These are phyloP conservation scores for Trichoderma guizhouense DNA, from an alignment of 2,329 filamentous ascomycete species.

Conservation along the genomic window DNA sequence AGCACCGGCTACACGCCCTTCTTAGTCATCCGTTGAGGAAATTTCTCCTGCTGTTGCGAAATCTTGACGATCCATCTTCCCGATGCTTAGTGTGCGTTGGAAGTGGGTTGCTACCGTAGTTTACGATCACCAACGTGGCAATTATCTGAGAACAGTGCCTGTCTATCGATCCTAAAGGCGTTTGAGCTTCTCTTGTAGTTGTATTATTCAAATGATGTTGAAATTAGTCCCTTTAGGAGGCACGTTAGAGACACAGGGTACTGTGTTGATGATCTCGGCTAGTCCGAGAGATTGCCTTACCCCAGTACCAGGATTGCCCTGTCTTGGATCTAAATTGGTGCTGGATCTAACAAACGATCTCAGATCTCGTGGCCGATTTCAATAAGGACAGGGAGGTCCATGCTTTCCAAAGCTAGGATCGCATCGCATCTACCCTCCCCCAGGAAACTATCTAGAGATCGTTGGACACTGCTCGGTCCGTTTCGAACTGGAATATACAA, in stretches of 20 bases:
- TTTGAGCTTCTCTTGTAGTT: neutral
- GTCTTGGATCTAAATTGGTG: neutral
- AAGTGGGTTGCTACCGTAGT: neutral
- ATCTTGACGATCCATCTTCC: conserved; percentile 11
- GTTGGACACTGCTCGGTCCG: neutral
- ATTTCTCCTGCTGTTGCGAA: conserved; percentile 5
- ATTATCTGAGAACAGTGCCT: neutral
- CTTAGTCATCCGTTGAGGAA: conserved; percentile 6
- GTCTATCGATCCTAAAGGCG: neutral
- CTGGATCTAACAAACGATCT: conserved; percentile 2
- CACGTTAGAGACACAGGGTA: neutral
- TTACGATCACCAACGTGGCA: neutral
- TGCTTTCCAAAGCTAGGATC: neutral
- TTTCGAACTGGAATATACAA: neutral
- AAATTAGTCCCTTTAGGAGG: neutral
- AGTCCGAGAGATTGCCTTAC: neutral
- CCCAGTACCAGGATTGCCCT: neutral
- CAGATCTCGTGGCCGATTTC: neutral
- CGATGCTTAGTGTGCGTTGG: neutral
- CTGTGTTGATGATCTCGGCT: neutral
- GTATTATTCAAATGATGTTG: neutral
- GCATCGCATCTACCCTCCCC: neutral
- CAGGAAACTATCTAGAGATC: neutral
- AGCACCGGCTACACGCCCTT: neutral
- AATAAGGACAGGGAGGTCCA: neutral